These are phyloP conservation scores for Prasinococcaceae sp. DNA, from an alignment of 139 green algal species.

Conservation along the genomic window DNA sequence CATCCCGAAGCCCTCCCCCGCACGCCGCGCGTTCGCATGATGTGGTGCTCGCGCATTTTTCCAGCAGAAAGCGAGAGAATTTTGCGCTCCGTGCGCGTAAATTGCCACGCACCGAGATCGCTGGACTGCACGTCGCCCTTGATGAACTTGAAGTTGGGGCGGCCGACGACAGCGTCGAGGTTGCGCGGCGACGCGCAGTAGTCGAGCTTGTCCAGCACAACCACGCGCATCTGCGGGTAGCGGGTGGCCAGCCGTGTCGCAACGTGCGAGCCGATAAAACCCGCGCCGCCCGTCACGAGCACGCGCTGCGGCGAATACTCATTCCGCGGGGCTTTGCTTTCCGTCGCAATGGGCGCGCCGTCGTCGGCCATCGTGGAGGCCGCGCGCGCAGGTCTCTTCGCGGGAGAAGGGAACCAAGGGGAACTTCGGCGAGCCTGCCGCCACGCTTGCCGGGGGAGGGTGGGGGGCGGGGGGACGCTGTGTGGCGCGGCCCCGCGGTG, in stretches of 20 bases:
- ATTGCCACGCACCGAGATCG: no score
- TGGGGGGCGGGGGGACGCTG: no score
- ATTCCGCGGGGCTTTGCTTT: conserved; percentile 6
- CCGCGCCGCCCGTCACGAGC: conserved; percentile 74
- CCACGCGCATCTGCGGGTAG: conserved; percentile 80
- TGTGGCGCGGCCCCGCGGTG: no score
- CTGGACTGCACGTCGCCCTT: conserved; percentile 81
- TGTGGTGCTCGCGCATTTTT: no score
- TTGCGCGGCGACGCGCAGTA: conserved; percentile 84
- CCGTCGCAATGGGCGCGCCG: neutral
- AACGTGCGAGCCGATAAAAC: conserved; percentile 91
- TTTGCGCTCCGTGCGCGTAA: no score
- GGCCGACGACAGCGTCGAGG: conserved; percentile 31
- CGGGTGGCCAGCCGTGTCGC: conserved; percentile 41
- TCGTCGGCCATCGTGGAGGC: neutral
- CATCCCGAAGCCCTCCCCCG: no score
- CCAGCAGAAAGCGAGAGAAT: no score
- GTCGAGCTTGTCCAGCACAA: conserved; percentile 92
- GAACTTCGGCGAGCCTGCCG: neutral
- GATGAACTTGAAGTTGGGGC: conserved; percentile 87
- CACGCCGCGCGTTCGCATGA: no score
- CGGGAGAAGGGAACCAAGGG: neutral
- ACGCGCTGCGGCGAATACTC: conserved; percentile 51
- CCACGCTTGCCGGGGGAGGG: no score
- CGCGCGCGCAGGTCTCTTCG: neutral